These are phyloP conservation scores for Wickerhamiella vanderwaltii DNA, from an alignment of 805 yeast genomes.

Conservation along the genomic window DNA sequence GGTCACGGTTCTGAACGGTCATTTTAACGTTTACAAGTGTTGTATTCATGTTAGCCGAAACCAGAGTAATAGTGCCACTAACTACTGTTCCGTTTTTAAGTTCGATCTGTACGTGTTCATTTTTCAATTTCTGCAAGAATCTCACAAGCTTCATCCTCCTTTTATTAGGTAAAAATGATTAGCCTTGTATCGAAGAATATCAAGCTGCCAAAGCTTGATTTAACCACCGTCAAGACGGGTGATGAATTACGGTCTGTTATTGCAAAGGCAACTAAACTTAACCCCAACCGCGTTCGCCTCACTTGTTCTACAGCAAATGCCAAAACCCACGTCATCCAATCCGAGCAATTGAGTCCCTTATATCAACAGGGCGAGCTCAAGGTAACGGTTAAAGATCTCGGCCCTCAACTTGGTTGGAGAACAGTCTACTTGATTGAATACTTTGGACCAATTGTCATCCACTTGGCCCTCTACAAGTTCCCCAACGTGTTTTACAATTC, in stretches of 20 bases:
- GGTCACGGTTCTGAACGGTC: slow-evolving; percentile 58
- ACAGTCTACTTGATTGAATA: slow-evolving; percentile 83
- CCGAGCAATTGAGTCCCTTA: slow-evolving; percentile 36
- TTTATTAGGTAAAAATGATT: neutral
- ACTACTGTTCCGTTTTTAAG: slow-evolving; percentile 81
- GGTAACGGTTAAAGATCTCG: slow-evolving; percentile 72
- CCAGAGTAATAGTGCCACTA: slow-evolving; percentile 72
- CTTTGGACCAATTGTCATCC: slow-evolving; percentile 76
- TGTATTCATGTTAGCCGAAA: slow-evolving; percentile 85
- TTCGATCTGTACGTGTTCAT: slow-evolving; percentile 82
- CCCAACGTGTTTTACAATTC: slow-evolving; percentile 29
- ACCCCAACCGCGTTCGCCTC: slow-evolving; percentile 44
- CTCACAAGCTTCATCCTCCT: slow-evolving; percentile 25
- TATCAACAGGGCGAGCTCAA: slow-evolving; percentile 31
- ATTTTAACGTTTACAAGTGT: slow-evolving; percentile 68
- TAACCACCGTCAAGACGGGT: neutral
- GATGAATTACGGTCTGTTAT: slow-evolving; percentile 19
- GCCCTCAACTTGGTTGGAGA: slow-evolving; percentile 88
- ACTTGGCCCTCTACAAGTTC: slow-evolving; percentile 49
- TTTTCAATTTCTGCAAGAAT: slow-evolving; percentile 72
- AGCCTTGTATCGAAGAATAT: slow-evolving; percentile 4
- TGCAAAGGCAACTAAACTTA: slow-evolving; percentile 35
- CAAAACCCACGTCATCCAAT: slow-evolving; percentile 32
- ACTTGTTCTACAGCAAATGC: slow-evolving; percentile 30
- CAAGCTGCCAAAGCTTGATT: slow-evolving; percentile 5